phyloP scores from a whole-genome alignment of 129 eudicot genomes.

The Chrysanthemum lavandulifolium region DNA sequence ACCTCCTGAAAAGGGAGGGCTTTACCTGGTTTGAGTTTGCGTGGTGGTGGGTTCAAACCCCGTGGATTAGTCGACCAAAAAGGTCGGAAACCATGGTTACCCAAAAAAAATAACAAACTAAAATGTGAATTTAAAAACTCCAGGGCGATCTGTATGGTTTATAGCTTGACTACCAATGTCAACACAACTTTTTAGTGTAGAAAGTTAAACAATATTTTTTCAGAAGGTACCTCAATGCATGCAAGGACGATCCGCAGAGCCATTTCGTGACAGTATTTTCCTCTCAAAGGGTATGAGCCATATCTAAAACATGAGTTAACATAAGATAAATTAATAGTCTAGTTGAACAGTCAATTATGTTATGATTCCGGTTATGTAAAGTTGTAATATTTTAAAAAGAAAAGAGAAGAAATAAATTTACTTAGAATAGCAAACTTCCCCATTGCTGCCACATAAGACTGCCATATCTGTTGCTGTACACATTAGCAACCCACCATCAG shows the following conservation, averaged over 20 bases:
- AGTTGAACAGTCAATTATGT: not conserved
- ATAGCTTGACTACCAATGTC: not conserved
- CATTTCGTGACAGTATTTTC: constrained; percentile 94
- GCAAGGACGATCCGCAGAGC: constrained; percentile 97
- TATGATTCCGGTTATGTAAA: not conserved
- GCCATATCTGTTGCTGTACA: constrained; percentile 99
- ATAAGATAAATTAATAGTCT: constrained; percentile 4
- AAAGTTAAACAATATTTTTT: not conserved
- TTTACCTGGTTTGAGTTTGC: too few species aligned
- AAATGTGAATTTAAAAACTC: not conserved
- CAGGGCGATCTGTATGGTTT: not conserved
- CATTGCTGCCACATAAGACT: constrained; percentile 93
- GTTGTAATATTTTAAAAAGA: not conserved
- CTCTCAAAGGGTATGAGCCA: constrained; percentile 94
- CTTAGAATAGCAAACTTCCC: constrained; percentile 98
- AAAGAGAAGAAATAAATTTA: constrained; percentile 29
- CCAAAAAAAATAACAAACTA: not conserved
- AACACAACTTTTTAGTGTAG: too few species aligned
- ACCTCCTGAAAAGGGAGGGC: too few species aligned
- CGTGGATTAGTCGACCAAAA: too few species aligned
- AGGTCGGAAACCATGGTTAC: too few species aligned
- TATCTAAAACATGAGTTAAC: constrained; percentile 51
- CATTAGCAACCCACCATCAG: constrained; percentile 94
- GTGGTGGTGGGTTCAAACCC: too few species aligned
- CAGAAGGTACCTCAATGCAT: constrained; percentile 73